phyloP scores from a whole-genome alignment of 345 rosid species.

The Hirschfeldia incana region DNA sequence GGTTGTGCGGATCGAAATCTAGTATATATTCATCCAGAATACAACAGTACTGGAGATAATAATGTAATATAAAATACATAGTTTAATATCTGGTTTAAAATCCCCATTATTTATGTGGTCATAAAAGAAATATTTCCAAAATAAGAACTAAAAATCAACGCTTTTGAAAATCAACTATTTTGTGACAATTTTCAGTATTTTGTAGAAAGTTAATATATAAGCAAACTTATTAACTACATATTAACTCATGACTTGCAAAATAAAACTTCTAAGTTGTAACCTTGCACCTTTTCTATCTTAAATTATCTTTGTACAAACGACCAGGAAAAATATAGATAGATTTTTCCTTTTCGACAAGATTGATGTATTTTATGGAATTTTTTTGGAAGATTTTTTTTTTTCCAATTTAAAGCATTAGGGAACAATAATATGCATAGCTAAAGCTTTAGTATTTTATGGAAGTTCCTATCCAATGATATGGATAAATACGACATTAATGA shows the following conservation, averaged over 20 bases:
- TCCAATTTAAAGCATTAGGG: background rate
- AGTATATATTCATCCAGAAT: background rate
- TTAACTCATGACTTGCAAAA: background rate
- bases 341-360: background rate
- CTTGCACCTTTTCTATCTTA: background rate
- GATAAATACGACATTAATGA: constrained; percentile 12
- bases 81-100: background rate
- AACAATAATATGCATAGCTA: background rate
- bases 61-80: background rate
- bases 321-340: background rate
- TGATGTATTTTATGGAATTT: background rate
- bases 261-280: background rate
- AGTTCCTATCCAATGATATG: background rate
- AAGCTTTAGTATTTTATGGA: background rate
- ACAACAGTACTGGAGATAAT: background rate
- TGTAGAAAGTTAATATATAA: too few relatives aligned
- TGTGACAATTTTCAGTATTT: background rate
- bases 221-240: background rate
- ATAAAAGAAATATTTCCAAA: background rate
- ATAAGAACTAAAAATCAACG: background rate
- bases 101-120: background rate
- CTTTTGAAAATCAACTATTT: background rate
- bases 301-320: background rate
- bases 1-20: too few relatives aligned
- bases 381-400: too few relatives aligned